Evolutionary conservation across 805 yeast species (phyloP), one percentile per base, ranked within the genome.

Genomic region (Candida succiphila): DNA sequence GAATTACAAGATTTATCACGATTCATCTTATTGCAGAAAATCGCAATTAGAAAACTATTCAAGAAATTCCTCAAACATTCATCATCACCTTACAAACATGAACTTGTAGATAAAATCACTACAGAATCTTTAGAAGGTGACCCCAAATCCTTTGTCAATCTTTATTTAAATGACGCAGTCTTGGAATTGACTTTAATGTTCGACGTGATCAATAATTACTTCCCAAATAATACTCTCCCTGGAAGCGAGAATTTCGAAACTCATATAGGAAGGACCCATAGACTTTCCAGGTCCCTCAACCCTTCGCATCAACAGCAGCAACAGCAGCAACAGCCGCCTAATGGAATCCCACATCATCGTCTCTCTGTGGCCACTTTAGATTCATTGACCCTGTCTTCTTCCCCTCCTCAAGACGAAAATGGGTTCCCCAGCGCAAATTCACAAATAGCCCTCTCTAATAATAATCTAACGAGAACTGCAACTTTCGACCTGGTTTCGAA

Each of bases 21-120:
- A 40, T 84, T 79, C 48, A 71, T 82, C 13, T 58, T 78, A 17
- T 67, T 83, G 7, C 95, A 84, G 49, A 76, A 78, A 46, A 75
- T 85, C 3, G 94, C 76, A 5, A 64, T 81, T 31, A 65, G 78
- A 40, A 84, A 84, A 56, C 66, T 84, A 32, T 62, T 84, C 46
- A 84, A 85, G 58, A 84, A 85, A 51, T 79, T 70, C 38, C 31
- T 61, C 30, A 72, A 72, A 46, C 63, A 72, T 46, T 62, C 64
- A 34, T 44, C 45, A 5, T 56, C 51, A 32, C 36, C 40, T 12
- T 48, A 53, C 35, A 58, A 58, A 32, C 47, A 49, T 29, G 58
- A 54, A 29, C 44, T 58, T 9, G 49, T 58, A 6, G 48, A 54
- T 33, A 56, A 55, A 37, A 55, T 59, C 24, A 47, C 46, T 8